Percentiles rank a stretch among this genome's conserved stretches.
Evolutionary conservation across 192 early-diverging fungal genomes (phyloP).

Genomic region (Helicostylum pulchrum): DNA sequence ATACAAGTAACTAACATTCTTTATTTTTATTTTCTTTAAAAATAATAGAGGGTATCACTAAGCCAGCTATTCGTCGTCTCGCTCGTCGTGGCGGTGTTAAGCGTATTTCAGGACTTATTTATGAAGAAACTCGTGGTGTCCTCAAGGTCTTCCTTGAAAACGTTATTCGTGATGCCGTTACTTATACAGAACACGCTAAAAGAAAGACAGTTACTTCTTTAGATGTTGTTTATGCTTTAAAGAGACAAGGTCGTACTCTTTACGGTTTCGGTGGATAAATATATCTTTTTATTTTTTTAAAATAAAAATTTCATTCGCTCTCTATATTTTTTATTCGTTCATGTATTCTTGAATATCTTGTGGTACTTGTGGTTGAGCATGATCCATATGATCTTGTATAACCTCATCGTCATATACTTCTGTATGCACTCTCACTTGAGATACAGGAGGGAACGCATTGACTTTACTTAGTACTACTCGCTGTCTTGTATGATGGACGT

Average conservation of each 20-base stretch:
- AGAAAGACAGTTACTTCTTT: conserved; percentile 99
- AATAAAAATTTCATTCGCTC: not conserved
- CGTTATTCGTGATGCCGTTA: conserved; percentile 96
- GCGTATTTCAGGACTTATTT: conserved; percentile 96
- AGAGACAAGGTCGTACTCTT: conserved; percentile 96
- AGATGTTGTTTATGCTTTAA: conserved; percentile 99
- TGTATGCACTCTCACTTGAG: conserved; percentile 20
- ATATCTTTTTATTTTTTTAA: conserved; percentile 1
- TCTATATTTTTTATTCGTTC: not conserved
- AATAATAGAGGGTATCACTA: conserved; percentile 35
- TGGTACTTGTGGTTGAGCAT: conserved; percentile 4
- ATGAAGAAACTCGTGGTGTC: conserved; percentile 97
- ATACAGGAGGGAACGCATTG: conserved; percentile 39
- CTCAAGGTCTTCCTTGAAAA: conserved; percentile 98
- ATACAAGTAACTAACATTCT: not conserved
- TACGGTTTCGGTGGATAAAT: conserved; percentile 63
- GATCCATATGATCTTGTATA: conserved; percentile 6
- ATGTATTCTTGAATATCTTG: not conserved
- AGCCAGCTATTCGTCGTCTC: conserved; percentile 85
- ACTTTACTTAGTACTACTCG: conserved; percentile 41
- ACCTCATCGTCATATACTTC: conserved; percentile 25
- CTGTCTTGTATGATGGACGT: conserved; percentile 42
- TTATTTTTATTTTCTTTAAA: too few species aligned
- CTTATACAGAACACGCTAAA: conserved; percentile 98
- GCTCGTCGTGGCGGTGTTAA: conserved; percentile 99